A percentile compares a stretch with the other conserved stretches of the same genome.
Conservation (phyloP, 805 yeast species). For the Nakazawaea sp. region DNA sequence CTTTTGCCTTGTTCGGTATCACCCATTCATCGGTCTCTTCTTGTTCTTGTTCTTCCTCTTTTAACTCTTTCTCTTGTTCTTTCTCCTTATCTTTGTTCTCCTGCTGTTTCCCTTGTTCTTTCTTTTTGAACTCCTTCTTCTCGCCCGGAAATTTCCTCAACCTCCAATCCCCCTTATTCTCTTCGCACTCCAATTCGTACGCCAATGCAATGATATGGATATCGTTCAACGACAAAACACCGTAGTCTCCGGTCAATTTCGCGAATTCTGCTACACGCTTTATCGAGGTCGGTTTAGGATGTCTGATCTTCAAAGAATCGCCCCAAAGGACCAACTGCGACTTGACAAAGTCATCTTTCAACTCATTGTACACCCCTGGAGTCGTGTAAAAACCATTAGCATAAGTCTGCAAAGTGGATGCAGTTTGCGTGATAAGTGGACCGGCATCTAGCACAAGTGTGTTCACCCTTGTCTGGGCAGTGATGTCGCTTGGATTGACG, state of each 20-base stretch:
- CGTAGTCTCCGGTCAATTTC: conserved; percentile 82
- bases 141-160: conserved; percentile 73
- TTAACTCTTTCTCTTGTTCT: conserved; percentile 9
- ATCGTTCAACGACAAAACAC: conserved; percentile 87
- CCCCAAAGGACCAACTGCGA: conserved; percentile 78
- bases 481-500: conserved; percentile 7
- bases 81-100: conserved; percentile 11
- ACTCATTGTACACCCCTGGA: conserved; percentile 84
- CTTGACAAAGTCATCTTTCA: conserved; percentile 80
- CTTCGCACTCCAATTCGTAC: conserved; percentile 76
- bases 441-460: conserved; percentile 88
- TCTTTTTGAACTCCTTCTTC: conserved; percentile 23
- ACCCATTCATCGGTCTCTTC: conserved; percentile 11
- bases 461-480: conserved; percentile 28
- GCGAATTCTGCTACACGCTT: conserved; percentile 71
- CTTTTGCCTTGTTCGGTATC: conserved; percentile 1
- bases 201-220: conserved; percentile 87
- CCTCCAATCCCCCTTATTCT: conserved; percentile 62
- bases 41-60: conserved; percentile 6
- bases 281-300: conserved; percentile 63
- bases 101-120: conserved; percentile 16
- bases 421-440: conserved; percentile 83
- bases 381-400: conserved; percentile 79
- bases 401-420: conserved; percentile 59
- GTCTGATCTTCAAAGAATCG: conserved; percentile 60